Conservation (phyloP, 257 asterid genomes). For the Solanum chmielewskii region DNA sequence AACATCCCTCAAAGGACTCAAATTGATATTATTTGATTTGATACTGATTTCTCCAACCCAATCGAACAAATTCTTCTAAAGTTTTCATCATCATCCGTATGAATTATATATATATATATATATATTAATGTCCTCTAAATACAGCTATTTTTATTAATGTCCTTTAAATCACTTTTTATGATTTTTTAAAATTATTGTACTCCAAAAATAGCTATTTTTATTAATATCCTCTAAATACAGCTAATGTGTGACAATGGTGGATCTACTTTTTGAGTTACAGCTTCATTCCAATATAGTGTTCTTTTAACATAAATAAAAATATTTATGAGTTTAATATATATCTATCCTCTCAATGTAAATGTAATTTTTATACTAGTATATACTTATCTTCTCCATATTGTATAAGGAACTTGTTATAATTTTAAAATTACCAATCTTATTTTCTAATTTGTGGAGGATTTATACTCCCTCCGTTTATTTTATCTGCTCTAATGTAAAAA, state of each 20-base stretch:
- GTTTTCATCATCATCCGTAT: not conserved
- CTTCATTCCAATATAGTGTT: not conserved
- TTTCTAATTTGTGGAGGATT: not conserved
- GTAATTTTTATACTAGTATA: not conserved
- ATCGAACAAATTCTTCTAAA: not conserved
- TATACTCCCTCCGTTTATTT: no score
- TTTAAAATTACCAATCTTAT: not conserved
- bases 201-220: no score
- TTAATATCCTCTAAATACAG: not conserved
- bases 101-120: not conserved
- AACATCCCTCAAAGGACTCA: not conserved
- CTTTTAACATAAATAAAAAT: not conserved
- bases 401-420: not conserved
- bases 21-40: not conserved
- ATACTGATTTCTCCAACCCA: not conserved
- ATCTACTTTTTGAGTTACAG: not conserved
- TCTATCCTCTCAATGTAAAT: not conserved
- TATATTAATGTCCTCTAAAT: not conserved
- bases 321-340: not conserved
- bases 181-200: no score
- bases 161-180: not conserved
- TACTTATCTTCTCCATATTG: not conserved
- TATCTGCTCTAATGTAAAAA: not conserved
- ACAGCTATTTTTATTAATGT: no score
- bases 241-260: not conserved